These are phyloP conservation scores for Eucalyptus regnans DNA, from an alignment of 345 rosid species.

Conservation along the genomic window DNA sequence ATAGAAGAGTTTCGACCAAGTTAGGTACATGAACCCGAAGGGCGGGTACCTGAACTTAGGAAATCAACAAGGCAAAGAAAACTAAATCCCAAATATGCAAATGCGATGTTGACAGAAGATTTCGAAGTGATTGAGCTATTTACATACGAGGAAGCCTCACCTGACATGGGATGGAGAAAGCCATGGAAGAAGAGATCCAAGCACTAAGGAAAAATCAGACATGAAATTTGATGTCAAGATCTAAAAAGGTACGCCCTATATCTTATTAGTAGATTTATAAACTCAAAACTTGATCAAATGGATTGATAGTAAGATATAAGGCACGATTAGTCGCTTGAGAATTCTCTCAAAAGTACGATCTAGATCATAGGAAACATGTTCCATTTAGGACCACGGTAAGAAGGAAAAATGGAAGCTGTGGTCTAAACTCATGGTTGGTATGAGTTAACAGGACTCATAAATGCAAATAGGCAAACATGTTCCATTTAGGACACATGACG, in stretches of 20 bases:
- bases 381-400: not conserved
- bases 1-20: not conserved
- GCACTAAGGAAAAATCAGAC: not conserved
- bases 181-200: not conserved
- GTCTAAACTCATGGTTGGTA: not conserved
- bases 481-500: not conserved
- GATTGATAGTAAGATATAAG: not conserved
- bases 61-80: not conserved
- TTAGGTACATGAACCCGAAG: not conserved
- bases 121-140: not conserved
- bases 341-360: accelerated
- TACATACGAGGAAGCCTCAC: not conserved
- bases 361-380: too few relatives aligned
- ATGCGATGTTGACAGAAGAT: not conserved
- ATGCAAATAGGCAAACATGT: not conserved
- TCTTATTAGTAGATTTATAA: not conserved
- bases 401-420: not conserved
- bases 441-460: not conserved
- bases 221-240: not conserved
- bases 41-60: not conserved
- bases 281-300: not conserved
- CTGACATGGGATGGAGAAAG: accelerated
- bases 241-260: not conserved
- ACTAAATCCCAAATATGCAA: not conserved
- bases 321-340: not conserved